Evolutionary conservation across 2,329 filamentous ascomycete genomes (phyloP).

Genomic region (Aspergillus neotritici): DNA sequence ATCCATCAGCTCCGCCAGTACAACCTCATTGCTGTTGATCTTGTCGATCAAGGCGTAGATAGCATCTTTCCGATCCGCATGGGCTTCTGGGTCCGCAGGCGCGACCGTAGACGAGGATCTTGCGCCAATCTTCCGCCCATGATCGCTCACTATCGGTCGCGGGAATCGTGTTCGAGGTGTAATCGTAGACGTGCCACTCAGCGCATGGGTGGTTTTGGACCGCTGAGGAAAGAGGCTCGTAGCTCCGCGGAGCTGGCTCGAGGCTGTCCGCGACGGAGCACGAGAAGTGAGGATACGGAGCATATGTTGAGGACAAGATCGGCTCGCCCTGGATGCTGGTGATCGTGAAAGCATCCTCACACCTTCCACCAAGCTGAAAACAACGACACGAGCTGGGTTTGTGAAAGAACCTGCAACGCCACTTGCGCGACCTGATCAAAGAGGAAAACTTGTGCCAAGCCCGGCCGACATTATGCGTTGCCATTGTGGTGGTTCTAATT

Average conservation of each 20-base stretch:
- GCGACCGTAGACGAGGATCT: constrained; percentile 21
- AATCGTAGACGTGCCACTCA: background rate
- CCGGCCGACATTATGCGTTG: constrained; percentile 11
- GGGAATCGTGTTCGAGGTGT: background rate
- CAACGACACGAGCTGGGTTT: constrained; percentile 3
- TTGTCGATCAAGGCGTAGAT: constrained; percentile 34
- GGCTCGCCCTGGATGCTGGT: constrained; percentile 25
- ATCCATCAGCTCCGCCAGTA: constrained; percentile 31
- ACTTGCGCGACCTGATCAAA: constrained; percentile 12
- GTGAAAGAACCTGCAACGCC: constrained; percentile 13
- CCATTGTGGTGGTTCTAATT: constrained; percentile 25
- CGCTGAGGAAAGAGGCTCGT: constrained; percentile 15
- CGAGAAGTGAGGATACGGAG: constrained; percentile 19
- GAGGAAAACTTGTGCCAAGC: constrained; percentile 28
- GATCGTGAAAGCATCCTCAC: constrained; percentile 32
- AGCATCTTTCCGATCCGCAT: constrained; percentile 22
- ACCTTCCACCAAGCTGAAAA: constrained; percentile 11
- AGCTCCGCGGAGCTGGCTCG: constrained; percentile 24
- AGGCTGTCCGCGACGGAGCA: constrained; percentile 12
- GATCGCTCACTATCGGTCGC: background rate
- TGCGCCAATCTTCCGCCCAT: constrained; percentile 9
- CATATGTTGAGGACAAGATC: constrained; percentile 24
- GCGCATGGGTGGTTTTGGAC: constrained; percentile 12
- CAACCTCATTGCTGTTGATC: constrained; percentile 32
- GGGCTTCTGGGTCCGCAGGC: constrained; percentile 11